Evolutionary conservation across 129 eudicot species (phyloP).

Genomic region (Glebionis coronaria): DNA sequence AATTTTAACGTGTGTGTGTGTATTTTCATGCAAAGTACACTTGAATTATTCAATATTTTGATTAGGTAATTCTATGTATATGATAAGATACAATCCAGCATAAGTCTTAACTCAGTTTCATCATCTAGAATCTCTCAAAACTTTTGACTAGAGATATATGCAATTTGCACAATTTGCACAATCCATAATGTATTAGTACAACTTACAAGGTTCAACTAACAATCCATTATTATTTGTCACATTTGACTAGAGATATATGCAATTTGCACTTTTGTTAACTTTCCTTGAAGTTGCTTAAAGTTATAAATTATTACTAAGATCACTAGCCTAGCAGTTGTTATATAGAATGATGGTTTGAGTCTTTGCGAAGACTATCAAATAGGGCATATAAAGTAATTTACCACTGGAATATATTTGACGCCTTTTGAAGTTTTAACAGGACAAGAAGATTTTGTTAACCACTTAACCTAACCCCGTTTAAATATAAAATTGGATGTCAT

Average conservation of each 20-base stretch:
- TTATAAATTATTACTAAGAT: background rate
- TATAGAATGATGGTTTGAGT: background rate
- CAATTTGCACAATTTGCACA: too few species aligned
- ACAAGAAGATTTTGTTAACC: conserved; percentile 2
- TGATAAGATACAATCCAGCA: background rate
- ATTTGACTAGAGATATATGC: conserved; percentile 16
- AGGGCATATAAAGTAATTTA: too few species aligned
- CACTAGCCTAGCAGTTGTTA: background rate
- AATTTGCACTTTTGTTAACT: conserved; percentile 17
- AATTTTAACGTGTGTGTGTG: conserved; percentile 1
- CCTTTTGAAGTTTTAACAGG: conserved; percentile 12
- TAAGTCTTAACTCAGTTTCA: background rate
- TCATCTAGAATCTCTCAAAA: conserved; percentile 18
- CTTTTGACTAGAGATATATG: too few species aligned
- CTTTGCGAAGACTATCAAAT: background rate
- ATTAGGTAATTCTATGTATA: conserved; percentile 16
- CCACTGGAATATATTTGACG: background rate
- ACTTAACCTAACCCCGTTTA: background rate
- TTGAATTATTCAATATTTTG: background rate
- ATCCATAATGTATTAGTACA: background rate
- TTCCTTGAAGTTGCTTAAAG: conserved; percentile 2
- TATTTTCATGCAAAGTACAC: conserved; percentile 12
- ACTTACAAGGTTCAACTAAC: conserved; percentile 2
- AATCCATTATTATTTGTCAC: conserved; percentile 8
- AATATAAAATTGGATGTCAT: conserved; percentile 7